Percentiles rank a stretch among this genome's conserved stretches.
Conservation (phyloP, 768 basidiomycete genomes). For the Rhodotorula toruloides region DNA sequence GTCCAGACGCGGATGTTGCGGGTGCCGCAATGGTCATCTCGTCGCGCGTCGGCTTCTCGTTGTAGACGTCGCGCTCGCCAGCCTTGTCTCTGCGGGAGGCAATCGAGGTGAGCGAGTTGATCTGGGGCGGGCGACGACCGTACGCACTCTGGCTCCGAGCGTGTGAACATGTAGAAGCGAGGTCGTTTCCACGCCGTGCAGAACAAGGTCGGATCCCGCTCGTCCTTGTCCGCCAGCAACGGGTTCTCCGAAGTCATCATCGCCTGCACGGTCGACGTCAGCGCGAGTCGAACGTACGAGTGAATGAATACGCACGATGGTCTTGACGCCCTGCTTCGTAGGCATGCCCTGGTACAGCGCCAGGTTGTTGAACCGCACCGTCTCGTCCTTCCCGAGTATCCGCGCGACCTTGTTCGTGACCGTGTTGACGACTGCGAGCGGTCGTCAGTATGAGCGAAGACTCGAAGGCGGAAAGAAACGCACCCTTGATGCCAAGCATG, state of each 20-base stretch:
- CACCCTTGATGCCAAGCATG: conserved; percentile 90
- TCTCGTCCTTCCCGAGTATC: conserved; percentile 88
- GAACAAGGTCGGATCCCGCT: conserved; percentile 83
- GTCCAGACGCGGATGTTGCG: conserved; percentile 46
- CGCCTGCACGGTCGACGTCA: conserved; percentile 53
- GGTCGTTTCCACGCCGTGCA: conserved; percentile 88
- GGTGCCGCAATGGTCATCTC: conserved; percentile 81
- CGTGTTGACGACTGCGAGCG: conserved; percentile 72
- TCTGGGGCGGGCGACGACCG: neutral
- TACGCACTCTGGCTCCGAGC: conserved; percentile 78
- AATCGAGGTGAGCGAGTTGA: neutral
- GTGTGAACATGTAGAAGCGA: conserved; percentile 91
- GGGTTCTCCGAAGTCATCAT: conserved; percentile 97
- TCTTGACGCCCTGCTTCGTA: conserved; percentile 74
- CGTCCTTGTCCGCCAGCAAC: conserved; percentile 75
- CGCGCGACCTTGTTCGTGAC: conserved; percentile 87
- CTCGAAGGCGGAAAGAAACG: conserved; percentile 18
- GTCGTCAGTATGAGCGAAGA: neutral
- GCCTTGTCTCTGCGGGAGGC: conserved; percentile 65
- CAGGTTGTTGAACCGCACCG: conserved; percentile 79
- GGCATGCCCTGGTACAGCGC: conserved; percentile 90
- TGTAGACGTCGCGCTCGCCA: conserved; percentile 90
- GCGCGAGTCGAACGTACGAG: neutral
- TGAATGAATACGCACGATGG: conserved; percentile 56
- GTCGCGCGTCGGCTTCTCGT: conserved; percentile 92